Evolutionary conservation across 176 grass and related monocot genomes (phyloP), one percentile per base, ranked within the genome.

Genomic region (Chloris gayana): DNA sequence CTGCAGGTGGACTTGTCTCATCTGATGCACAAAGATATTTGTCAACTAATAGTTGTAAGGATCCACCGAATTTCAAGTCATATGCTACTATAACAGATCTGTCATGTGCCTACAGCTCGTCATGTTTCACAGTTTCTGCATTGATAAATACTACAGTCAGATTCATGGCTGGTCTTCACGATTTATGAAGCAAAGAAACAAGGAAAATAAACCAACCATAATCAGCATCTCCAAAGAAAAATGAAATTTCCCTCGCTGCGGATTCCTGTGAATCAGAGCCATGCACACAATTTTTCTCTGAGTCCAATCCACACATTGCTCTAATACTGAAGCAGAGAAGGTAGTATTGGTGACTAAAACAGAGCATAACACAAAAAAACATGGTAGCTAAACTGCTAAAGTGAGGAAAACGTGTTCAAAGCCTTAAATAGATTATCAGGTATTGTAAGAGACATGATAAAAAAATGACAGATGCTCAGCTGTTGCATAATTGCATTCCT

Each of bases 221-320:
- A 80, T 44, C 37, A 65, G 77, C 57, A 42, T 87, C 83, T 81
- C 86, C 74, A 32, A 98, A 98, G 85, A 98, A 98, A 75, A 94
- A 94, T 72, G 74, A 89, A 83, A 98, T 98, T 81, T 98, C 92
- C 81, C 83, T 77, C 27, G 41, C 83, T 79, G 92, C 92, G 78
- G 95, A 94, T 85, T 87, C 60, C 8, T 3, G 78, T 58, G 95
- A 98, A 88, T 98, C 95, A 19, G 95, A 94, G 77, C 95, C 95
- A 85, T 98, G 95, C 24, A 98, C 95, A 51, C 95, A 98, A 71
- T 98, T 98, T 63, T 87, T 91, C 83, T 91, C 83, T 0, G 80
- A 89, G 81, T 90, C 88, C 58, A 88, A 19, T 6, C 92, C 90
- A 19, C 90, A 98, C 85, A 98, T 89, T n/a, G 92, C 92, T 90